These are phyloP conservation scores for Monascus ruber DNA, from an alignment of 2,329 filamentous ascomycete genomes.

Conservation along the genomic window DNA sequence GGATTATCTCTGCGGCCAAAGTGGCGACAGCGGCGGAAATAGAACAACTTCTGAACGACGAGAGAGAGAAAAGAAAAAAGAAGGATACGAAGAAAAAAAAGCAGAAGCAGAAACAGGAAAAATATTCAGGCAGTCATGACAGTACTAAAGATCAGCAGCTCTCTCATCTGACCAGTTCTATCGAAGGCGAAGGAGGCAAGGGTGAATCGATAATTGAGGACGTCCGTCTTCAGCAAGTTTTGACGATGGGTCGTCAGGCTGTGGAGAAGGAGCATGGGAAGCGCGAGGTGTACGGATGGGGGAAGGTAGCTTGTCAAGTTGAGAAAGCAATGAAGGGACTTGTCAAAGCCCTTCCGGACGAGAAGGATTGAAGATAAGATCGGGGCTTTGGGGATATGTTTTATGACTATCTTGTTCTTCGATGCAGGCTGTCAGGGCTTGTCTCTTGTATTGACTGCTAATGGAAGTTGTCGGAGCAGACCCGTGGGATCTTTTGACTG, in stretches of 20 bases:
- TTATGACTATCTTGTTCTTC: no score
- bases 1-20: not conserved
- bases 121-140: not conserved
- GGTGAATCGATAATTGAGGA: not conserved
- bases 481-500: no score
- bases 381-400: no score
- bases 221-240: not conserved
- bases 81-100: not conserved
- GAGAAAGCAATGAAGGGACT: not conserved
- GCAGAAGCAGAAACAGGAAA: not conserved
- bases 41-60: not conserved
- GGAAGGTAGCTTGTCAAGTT: not conserved
- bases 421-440: no score
- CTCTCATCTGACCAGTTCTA: no score
- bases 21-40: not conserved
- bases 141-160: not conserved
- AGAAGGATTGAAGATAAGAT: not conserved
- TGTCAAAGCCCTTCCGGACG: not conserved
- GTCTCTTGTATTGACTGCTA: no score
- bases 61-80: not conserved
- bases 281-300: not conserved
- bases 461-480: no score
- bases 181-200: not conserved
- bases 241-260: not conserved
- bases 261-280: not conserved